Evolutionary conservation across 768 basidiomycete species (phyloP).

Genomic region (Coprinellus micaceus): DNA sequence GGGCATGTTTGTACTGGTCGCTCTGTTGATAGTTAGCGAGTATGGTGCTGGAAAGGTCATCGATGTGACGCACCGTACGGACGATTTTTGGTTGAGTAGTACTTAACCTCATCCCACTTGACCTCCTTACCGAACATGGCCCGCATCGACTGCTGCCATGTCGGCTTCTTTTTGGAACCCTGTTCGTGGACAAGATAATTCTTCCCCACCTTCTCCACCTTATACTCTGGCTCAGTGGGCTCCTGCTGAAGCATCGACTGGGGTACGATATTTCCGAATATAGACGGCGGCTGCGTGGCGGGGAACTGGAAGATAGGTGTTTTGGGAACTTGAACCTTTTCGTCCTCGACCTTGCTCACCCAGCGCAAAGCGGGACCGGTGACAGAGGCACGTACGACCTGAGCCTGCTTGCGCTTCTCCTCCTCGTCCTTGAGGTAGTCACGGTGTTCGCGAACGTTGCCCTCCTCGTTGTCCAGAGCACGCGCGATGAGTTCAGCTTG

Average conservation of each 20-base stretch:
- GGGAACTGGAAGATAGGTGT: constrained; percentile 18
- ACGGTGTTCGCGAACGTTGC: constrained; percentile 72
- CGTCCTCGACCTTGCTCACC: constrained; percentile 63
- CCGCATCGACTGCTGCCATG: constrained; percentile 71
- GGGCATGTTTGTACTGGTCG: constrained; percentile 66
- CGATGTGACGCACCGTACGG: constrained; percentile 49
- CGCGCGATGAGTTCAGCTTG: constrained; percentile 83
- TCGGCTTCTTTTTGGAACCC: constrained; percentile 35
- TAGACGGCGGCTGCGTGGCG: constrained; percentile 7
- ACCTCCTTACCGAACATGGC: constrained; percentile 85
- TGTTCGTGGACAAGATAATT: constrained; percentile 73
- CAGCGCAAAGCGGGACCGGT: constrained; percentile 69
- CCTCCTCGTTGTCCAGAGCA: constrained; percentile 84
- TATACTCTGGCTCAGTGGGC: constrained; percentile 24
- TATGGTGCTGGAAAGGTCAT: constrained; percentile 3
- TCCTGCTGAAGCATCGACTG: constrained; percentile 5
- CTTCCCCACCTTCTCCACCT: constrained; percentile 50
- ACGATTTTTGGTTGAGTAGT: constrained; percentile 60
- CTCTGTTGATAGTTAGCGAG: constrained; percentile 37
- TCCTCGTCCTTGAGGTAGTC: constrained; percentile 80
- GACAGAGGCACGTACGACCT: constrained; percentile 56
- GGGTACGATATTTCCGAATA: not conserved
- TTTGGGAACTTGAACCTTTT: constrained; percentile 38
- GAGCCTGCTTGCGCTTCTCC: constrained; percentile 70
- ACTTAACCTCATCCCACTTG: constrained; percentile 71